Percentiles rank a stretch among this genome's conserved stretches.
phyloP scores from a whole-genome alignment of 2,329 filamentous ascomycete species.

The Trichophyton mentagrophytes region DNA sequence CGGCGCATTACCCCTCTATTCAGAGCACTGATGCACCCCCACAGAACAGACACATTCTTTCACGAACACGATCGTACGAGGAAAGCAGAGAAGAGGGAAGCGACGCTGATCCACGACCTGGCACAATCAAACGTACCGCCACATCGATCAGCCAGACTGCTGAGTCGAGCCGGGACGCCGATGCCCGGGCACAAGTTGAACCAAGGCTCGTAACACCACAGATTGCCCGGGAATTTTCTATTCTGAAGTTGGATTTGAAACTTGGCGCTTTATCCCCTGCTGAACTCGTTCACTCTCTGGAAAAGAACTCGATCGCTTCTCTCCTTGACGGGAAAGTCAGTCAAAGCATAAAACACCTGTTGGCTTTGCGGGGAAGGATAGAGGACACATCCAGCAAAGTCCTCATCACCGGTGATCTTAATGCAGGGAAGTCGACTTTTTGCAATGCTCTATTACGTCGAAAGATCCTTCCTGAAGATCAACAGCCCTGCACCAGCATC shows the following conservation, averaged over 20 bases:
- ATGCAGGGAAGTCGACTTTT: slow-evolving; percentile 96
- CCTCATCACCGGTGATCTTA: slow-evolving; percentile 85
- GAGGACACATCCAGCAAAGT: slow-evolving; percentile 98
- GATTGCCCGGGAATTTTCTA: slow-evolving; percentile 89
- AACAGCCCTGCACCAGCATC: slow-evolving; percentile 95
- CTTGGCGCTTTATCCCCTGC: slow-evolving; percentile 74
- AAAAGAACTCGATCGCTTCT: slow-evolving; percentile 81
- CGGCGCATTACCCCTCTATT: slow-evolving; percentile 76
- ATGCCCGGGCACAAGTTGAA: slow-evolving; percentile 50
- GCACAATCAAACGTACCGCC: slow-evolving; percentile 54
- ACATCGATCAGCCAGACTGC: slow-evolving; percentile 55
- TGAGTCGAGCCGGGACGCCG: slow-evolving; percentile 62
- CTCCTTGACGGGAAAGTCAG: slow-evolving; percentile 88
- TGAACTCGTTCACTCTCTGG: slow-evolving; percentile 85
- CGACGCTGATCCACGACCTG: slow-evolving; percentile 30
- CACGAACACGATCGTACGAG: slow-evolving; percentile 26
- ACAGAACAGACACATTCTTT: slow-evolving; percentile 15
- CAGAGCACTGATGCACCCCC: slow-evolving; percentile 19
- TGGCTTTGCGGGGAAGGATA: slow-evolving; percentile 78
- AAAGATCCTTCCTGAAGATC: slow-evolving; percentile 89
- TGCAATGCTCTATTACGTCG: slow-evolving; percentile 91
- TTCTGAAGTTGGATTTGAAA: slow-evolving; percentile 88
- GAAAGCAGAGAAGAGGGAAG: slow-evolving; percentile 18
- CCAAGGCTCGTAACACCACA: slow-evolving; percentile 81
- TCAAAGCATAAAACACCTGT: slow-evolving; percentile 81